These are phyloP conservation scores for Amanita exitialis DNA, from an alignment of 768 basidiomycete species.

Conservation along the genomic window DNA sequence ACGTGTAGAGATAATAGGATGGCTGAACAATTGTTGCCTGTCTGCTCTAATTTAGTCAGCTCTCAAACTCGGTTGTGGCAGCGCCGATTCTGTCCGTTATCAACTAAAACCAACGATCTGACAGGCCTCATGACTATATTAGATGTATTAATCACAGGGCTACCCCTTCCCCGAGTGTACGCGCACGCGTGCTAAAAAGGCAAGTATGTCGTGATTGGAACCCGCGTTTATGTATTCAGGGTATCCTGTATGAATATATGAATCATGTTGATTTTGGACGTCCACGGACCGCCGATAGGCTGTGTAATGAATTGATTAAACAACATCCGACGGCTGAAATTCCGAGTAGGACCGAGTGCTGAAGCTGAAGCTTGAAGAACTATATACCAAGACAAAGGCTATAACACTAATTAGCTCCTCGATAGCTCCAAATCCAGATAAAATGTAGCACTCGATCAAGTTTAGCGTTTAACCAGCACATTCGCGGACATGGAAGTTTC, in stretches of 20 bases:
- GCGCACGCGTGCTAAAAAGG: background rate
- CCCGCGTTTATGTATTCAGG: constrained; percentile 2
- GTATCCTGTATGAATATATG: background rate
- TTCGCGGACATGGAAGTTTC: constrained; percentile 4
- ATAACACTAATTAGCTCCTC: constrained; percentile 6
- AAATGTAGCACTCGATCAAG: background rate
- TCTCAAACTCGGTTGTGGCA: background rate
- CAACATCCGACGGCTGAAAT: background rate
- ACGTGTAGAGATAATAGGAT: background rate
- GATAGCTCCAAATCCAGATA: background rate
- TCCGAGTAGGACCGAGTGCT: background rate
- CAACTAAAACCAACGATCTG: background rate
- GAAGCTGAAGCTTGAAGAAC: too few relatives aligned
- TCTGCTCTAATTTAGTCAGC: background rate
- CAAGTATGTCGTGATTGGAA: background rate
- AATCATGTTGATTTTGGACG: background rate
- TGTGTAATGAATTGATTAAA: background rate
- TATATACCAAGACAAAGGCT: background rate
- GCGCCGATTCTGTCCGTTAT: background rate
- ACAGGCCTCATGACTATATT: background rate
- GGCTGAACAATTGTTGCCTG: background rate
- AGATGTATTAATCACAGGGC: constrained; percentile 1
- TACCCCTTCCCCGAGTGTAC: constrained; percentile 1
- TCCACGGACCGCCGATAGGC: background rate
- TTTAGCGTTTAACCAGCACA: background rate